Percentiles rank a stretch among this genome's conserved stretches.
Conservation (phyloP, 345 rosid genomes). For the Rhodomyrtus tomentosa region DNA sequence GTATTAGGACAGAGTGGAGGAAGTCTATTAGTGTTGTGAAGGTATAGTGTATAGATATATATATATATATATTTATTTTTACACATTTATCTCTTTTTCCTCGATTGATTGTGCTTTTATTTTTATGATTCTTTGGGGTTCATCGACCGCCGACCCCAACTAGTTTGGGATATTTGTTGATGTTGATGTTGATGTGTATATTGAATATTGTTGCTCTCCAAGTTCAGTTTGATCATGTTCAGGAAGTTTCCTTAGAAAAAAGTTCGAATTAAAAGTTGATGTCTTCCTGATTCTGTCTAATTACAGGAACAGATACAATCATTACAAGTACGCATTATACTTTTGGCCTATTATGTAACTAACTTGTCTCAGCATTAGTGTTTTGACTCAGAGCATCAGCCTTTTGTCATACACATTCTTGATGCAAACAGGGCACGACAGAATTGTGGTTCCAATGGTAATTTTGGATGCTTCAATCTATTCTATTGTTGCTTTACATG, state of each 20-base stretch:
- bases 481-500: neutral
- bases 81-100: too few relatives aligned
- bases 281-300: neutral
- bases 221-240: neutral
- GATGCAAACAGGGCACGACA: constrained; percentile 56
- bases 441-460: constrained; percentile 95
- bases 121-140: too few relatives aligned
- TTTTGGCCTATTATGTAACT: neutral
- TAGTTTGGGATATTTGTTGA: too few relatives aligned
- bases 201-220: neutral
- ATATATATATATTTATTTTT: too few relatives aligned
- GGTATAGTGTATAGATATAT: too few relatives aligned
- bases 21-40: too few relatives aligned
- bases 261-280: neutral
- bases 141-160: too few relatives aligned
- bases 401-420: constrained; percentile 86
- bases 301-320: neutral
- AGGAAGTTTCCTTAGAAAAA: neutral
- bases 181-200: too few relatives aligned
- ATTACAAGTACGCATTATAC: neutral
- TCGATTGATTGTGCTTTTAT: too few relatives aligned
- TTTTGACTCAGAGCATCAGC: constrained; percentile 72
- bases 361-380: constrained; percentile 18
- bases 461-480: constrained; percentile 11
- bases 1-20: too few relatives aligned